Evolutionary conservation across 148 eudicot species (phyloP).

Genomic region (Tetragonia tetragonoides): DNA sequence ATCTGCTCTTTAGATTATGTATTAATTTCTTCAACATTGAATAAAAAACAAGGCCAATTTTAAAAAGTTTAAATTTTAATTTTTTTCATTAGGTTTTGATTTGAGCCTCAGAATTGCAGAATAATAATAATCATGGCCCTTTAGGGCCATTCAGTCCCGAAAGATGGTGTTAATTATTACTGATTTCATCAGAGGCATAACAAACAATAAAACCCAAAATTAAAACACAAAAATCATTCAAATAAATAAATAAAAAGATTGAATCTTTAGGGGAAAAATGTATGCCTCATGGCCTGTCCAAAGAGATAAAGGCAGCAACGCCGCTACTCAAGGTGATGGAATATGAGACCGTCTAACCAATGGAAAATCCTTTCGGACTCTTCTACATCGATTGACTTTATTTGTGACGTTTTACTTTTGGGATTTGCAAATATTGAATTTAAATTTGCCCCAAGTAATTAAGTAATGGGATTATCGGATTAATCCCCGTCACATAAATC

Average conservation of each 20-base stretch:
- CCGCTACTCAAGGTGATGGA: constrained; percentile 50
- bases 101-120: constrained; percentile 39
- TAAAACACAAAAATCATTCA: neutral
- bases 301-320: constrained; percentile 38
- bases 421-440: constrained; percentile 33
- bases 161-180: constrained; percentile 34
- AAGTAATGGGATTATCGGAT: constrained; percentile 42
- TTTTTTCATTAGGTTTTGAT: too few species aligned
- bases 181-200: constrained; percentile 23
- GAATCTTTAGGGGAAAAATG: neutral
- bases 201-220: neutral
- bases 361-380: constrained; percentile 9
- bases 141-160: constrained; percentile 34
- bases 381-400: constrained; percentile 20
- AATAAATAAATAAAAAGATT: neutral
- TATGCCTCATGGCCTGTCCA: constrained; percentile 46
- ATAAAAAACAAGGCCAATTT: too few species aligned
- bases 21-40: too few species aligned
- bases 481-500: constrained; percentile 35
- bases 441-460: constrained; percentile 34
- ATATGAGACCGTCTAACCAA: constrained; percentile 34
- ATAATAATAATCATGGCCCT: constrained; percentile 18
- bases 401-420: constrained; percentile 41
- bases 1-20: too few species aligned
- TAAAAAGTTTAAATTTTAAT: too few species aligned